phyloP scores from a whole-genome alignment of 2,329 filamentous ascomycete species.

The Cephalotrichum gorgonifer region DNA sequence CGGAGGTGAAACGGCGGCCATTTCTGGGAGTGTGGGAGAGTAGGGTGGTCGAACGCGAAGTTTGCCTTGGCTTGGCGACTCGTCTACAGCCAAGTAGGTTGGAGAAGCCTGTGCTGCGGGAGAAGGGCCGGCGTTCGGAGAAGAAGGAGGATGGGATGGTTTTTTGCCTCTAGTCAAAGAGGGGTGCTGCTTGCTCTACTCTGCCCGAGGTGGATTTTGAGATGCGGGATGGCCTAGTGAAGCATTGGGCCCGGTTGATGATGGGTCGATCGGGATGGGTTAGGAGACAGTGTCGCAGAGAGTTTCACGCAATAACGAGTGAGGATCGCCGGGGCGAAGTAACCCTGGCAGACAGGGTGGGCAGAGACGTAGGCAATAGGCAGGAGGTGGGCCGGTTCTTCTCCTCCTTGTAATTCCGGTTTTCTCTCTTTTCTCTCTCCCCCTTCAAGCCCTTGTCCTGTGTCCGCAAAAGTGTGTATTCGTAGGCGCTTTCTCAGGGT shows the following conservation, averaged over 20 bases:
- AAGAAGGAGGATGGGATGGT: not conserved
- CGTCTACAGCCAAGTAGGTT: not conserved
- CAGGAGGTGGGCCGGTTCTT: not conserved
- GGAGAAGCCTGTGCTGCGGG: not conserved
- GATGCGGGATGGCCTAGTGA: not conserved
- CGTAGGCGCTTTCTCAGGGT: not conserved
- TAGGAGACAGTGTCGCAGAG: constrained; percentile 1
- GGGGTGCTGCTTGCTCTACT: not conserved
- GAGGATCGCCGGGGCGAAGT: constrained; percentile 3
- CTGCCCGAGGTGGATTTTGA: not conserved
- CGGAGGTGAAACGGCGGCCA: constrained; percentile 5
- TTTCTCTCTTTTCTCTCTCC: not conserved
- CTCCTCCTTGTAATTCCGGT: not conserved
- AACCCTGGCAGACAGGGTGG: constrained; percentile 1
- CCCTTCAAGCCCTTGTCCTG: not conserved
- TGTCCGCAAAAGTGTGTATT: not conserved
- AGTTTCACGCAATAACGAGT: constrained; percentile 2
- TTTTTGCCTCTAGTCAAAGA: not conserved
- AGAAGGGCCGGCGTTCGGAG: not conserved
- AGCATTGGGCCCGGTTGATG: constrained; percentile 2
- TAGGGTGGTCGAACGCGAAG: not conserved
- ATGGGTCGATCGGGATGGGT: not conserved
- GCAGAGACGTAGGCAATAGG: not conserved
- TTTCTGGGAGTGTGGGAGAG: not conserved
- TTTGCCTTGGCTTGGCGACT: not conserved